phyloP scores from a whole-genome alignment of 1,284 basidiomycete species.

The Fomitiporia mediterranea region DNA sequence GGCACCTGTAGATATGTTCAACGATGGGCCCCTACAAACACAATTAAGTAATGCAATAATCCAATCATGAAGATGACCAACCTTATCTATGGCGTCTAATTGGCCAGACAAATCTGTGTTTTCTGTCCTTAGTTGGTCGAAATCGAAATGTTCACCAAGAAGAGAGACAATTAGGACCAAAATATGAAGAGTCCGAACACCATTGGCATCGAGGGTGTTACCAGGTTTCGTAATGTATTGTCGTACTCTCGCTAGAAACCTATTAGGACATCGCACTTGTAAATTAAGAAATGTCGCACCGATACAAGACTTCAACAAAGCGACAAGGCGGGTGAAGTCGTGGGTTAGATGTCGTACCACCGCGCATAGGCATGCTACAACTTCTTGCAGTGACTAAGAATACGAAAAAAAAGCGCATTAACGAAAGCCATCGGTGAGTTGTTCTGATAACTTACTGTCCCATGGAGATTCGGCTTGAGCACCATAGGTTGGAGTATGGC shows the following conservation, averaged over 20 bases:
- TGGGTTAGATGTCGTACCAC: constrained; percentile 84
- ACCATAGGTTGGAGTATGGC: constrained; percentile 82
- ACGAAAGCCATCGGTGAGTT: not conserved
- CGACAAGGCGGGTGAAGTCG: constrained; percentile 73
- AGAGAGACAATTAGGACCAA: constrained; percentile 81
- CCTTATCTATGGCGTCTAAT: constrained; percentile 57
- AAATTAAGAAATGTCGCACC: constrained; percentile 38
- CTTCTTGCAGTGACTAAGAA: constrained; percentile 76
- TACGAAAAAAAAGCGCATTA: constrained; percentile 6
- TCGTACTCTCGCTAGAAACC: constrained; percentile 49
- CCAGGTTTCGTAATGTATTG: constrained; percentile 41
- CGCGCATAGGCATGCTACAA: constrained; percentile 86
- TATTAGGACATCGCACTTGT: not conserved
- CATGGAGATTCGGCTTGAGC: constrained; percentile 66
- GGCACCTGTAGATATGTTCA: constrained; percentile 75
- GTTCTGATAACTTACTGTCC: constrained; percentile 46
- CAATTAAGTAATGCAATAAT: not conserved
- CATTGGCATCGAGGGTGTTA: constrained; percentile 31
- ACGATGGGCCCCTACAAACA: constrained; percentile 58
- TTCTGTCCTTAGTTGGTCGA: constrained; percentile 69
- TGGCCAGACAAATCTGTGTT: constrained; percentile 52
- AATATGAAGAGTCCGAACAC: constrained; percentile 47
- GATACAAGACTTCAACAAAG: constrained; percentile 79
- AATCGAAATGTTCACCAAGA: constrained; percentile 84
- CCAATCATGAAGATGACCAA: constrained; percentile 26